Conservation (phyloP, 805 yeast genomes). For the Metschnikowia chrysomelidarum region DNA sequence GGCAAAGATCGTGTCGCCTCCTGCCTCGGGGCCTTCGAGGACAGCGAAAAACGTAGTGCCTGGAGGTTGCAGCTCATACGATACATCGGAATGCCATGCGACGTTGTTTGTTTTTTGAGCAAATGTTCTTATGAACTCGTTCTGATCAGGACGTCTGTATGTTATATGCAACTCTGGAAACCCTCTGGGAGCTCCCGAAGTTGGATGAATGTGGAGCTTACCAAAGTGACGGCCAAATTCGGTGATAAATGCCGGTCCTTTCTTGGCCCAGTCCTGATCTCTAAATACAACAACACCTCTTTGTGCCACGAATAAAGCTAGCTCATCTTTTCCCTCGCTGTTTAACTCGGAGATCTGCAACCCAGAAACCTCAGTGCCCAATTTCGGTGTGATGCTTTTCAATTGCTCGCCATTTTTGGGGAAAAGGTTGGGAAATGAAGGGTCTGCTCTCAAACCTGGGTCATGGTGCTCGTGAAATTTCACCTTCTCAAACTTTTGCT, state of each 20-base stretch:
- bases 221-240: slow-evolving; percentile 37
- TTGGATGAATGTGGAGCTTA: slow-evolving; percentile 46
- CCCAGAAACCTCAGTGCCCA: slow-evolving; percentile 31
- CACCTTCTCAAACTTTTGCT: slow-evolving; percentile 31
- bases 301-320: slow-evolving; percentile 32
- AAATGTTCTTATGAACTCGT: slow-evolving; percentile 29
- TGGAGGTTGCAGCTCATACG: slow-evolving; percentile 37
- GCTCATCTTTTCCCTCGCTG: slow-evolving; percentile 30
- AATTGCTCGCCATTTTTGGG: slow-evolving; percentile 15
- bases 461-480: slow-evolving; percentile 28
- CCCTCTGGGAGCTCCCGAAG: slow-evolving; percentile 36
- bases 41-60: slow-evolving; percentile 35
- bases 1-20: slow-evolving; percentile 40
- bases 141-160: slow-evolving; percentile 30
- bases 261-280: slow-evolving; percentile 29
- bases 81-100: slow-evolving; percentile 39
- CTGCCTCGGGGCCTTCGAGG: slow-evolving; percentile 37
- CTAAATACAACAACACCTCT: slow-evolving; percentile 36
- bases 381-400: slow-evolving; percentile 30
- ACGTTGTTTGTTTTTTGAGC: slow-evolving; percentile 28
- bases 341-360: slow-evolving; percentile 29
- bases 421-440: slow-evolving; percentile 22
- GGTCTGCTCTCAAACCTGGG: slow-evolving; percentile 28
- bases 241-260: slow-evolving; percentile 27
- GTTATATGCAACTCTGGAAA: slow-evolving; percentile 36